These are phyloP conservation scores for Agrocybe chaxingu DNA, from an alignment of 768 basidiomycete species.

Conservation along the genomic window DNA sequence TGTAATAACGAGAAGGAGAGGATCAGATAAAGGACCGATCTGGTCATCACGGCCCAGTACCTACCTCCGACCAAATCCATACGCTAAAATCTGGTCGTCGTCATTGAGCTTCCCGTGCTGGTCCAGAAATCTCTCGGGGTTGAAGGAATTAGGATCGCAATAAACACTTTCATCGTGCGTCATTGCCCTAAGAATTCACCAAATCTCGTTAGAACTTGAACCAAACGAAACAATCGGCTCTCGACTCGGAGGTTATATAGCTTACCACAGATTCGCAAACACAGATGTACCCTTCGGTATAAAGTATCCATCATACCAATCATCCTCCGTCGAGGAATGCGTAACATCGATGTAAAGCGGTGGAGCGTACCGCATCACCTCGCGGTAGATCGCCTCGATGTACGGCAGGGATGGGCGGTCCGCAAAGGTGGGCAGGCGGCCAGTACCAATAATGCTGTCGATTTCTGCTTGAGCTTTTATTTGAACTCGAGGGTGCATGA, in stretches of 20 bases:
- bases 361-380: slow-evolving; percentile 18
- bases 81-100: too few relatives aligned
- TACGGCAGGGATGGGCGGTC: slow-evolving; percentile 26
- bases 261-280: slow-evolving; percentile 18
- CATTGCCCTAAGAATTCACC: slow-evolving; percentile 15
- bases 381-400: slow-evolving; percentile 18
- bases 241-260: neutral
- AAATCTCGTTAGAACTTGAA: neutral
- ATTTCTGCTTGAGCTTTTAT: slow-evolving; percentile 31
- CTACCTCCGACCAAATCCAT: too few relatives aligned
- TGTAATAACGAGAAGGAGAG: too few relatives aligned
- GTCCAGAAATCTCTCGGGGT: slow-evolving; percentile 25
- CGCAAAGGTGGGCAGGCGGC: slow-evolving; percentile 24
- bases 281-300: slow-evolving; percentile 20
- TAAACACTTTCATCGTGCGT: slow-evolving; percentile 22
- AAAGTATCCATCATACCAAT: slow-evolving; percentile 25
- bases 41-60: too few relatives aligned
- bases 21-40: too few relatives aligned
- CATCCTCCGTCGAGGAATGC: slow-evolving; percentile 22
- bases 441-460: slow-evolving; percentile 26
- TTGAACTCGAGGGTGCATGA: slow-evolving; percentile 26
- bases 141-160: slow-evolving; percentile 21
- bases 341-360: slow-evolving; percentile 17
- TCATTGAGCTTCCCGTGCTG: slow-evolving; percentile 6
- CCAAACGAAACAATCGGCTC: too few relatives aligned